A percentile compares a stretch with the other conserved stretches of the same genome.
phyloP scores from a whole-genome alignment of 75 land plant species.

The Sequoiadendron giganteum region DNA sequence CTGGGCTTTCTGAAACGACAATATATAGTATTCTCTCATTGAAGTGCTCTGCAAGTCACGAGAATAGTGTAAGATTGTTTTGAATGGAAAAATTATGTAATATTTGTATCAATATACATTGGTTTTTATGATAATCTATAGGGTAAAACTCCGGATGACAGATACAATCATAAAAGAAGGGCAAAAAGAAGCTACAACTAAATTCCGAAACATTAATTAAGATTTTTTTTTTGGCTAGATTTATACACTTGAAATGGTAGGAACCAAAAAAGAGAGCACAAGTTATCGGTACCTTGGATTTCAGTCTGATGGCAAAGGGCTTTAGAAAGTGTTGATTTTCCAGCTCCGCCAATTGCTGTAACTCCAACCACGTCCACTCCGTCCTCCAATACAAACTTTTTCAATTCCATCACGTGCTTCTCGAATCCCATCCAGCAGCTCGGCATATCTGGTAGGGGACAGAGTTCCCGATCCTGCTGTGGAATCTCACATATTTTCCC shows the following conservation, averaged over 20 bases:
- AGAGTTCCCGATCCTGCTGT: background rate
- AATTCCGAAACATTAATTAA: background rate
- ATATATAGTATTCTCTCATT: slow-evolving; percentile 3
- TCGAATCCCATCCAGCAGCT: background rate
- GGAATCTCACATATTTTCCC: background rate
- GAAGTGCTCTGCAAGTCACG: background rate
- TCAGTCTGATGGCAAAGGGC: background rate
- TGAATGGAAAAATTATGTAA: too few relatives aligned
- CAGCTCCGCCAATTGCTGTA: background rate
- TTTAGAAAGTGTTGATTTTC: background rate
- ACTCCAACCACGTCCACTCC: background rate
- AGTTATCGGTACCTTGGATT: background rate
- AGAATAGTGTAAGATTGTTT: too few relatives aligned
- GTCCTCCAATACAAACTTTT: background rate
- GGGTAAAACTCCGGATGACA: too few relatives aligned
- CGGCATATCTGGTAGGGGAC: background rate
- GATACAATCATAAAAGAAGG: too few relatives aligned
- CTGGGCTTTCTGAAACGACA: background rate
- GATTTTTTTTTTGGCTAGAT: too few relatives aligned
- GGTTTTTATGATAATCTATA: too few relatives aligned
- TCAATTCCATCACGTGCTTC: background rate
- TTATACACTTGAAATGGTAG: background rate
- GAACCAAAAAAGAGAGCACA: too few relatives aligned
- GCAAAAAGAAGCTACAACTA: background rate
- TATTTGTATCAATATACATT: too few relatives aligned